Percentiles rank a stretch among this genome's conserved stretches.
These are phyloP conservation scores for Pisolithus albus DNA, from an alignment of 768 basidiomycete species.

Conservation along the genomic window DNA sequence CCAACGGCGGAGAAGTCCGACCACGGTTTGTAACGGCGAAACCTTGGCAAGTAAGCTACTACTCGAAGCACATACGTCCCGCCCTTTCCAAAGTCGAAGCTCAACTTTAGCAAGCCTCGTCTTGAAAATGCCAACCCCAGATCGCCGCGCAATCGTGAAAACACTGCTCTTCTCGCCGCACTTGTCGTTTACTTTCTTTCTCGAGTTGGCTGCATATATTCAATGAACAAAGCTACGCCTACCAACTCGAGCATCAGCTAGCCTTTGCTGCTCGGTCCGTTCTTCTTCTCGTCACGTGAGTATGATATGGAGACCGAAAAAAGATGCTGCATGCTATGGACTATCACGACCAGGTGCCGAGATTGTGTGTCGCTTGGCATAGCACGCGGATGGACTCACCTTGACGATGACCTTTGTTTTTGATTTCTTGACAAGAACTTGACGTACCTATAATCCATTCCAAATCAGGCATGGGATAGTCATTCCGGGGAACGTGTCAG, in stretches of 20 bases:
- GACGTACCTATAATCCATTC: conserved; percentile 48
- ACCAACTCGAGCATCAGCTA: conserved; percentile 41
- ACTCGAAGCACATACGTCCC: no score
- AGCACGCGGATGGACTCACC: conserved; percentile 20
- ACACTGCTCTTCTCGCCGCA: conserved; percentile 49
- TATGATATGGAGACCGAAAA: conserved; percentile 41
- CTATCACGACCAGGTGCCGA: conserved; percentile 31
- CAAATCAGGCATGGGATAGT: conserved; percentile 32
- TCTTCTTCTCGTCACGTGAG: not conserved
- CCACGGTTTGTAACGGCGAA: no score
- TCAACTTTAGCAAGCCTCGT: conserved; percentile 65
- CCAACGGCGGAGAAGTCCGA: no score
- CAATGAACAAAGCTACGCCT: conserved; percentile 44
- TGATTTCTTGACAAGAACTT: conserved; percentile 35
- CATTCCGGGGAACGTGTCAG: conserved; percentile 58
- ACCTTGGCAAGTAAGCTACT: no score
- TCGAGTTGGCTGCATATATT: conserved; percentile 45
- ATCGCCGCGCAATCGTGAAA: conserved; percentile 35
- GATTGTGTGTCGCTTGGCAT: conserved; percentile 49
- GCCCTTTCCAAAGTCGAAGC: conserved; percentile 53
- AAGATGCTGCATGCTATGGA: conserved; percentile 43
- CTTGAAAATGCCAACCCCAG: conserved; percentile 60
- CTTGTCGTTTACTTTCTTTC: conserved; percentile 50
- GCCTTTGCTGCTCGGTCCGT: conserved; percentile 38
- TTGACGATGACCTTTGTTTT: no score